Base-by-base conservation (phyloP, 2,329 filamentous ascomycete species). In the Penicillium sp. region DNA sequence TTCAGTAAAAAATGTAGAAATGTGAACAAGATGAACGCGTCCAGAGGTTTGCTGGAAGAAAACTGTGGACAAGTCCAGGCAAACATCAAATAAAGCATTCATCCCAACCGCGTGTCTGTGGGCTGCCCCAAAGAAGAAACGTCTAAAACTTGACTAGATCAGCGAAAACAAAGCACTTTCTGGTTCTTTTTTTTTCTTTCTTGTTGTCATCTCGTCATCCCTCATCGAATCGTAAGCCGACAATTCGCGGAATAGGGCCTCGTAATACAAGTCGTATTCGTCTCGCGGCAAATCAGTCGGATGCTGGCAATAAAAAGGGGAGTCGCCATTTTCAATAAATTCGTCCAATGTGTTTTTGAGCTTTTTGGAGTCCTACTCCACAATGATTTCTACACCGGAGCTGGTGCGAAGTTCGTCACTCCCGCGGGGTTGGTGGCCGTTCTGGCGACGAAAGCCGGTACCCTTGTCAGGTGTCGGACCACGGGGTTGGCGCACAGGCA, bases 321-420 rank as follows among this genome's bases (percentile, higher is more conserved):
- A 63, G 55, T 57, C 57, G 61, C 64, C 63, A 63, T 67, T 56
- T 62, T 62, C 59, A 60, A 61, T 62, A 59, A 44, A 57, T 46
- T 55, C 49, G 53, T 59, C 53, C 45, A 39, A 41, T 53, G 37
- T 67, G 69, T 80, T 41, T 41, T 35, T 22, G 19, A 22, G 19
- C 3, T 22, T 22, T 22, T 22, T 22, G 19, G 3, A 5, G 10
- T 35, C 4, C 14, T 45, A 81, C 73, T 83, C 81, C 61, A 83
- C 81, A 61, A 83, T 81, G 64, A 84, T 82, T 66, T 83, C 80
- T 56, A 82, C 77, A 50, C 78, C 77, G 54, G 79, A 80, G 61
- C 77, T 79, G 57, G 79, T 76, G 48, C 80, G 80, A 51, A 84
- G 71, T 65, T 85, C 82, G 60, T 85, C 82, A 66, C 81, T 84